Conservation (phyloP, 2,329 filamentous ascomycete genomes). For the Fusarium sp. region DNA sequence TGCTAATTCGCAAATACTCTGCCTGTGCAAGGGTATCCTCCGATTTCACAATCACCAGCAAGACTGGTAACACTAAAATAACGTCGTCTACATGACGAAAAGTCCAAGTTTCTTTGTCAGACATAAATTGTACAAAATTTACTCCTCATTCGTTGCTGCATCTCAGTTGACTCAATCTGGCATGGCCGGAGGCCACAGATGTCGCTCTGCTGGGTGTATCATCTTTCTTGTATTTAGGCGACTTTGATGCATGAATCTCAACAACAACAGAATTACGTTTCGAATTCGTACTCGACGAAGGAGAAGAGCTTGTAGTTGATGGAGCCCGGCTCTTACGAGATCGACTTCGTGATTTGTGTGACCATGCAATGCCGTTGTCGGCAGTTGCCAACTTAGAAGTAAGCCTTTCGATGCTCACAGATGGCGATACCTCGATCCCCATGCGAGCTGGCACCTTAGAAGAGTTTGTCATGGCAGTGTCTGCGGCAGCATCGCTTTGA, state of each 20-base stretch:
- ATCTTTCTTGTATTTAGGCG: background rate
- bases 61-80: background rate
- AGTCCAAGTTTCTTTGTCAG: background rate
- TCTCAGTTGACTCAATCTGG: constrained; percentile 30
- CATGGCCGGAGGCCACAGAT: background rate
- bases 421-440: constrained; percentile 24
- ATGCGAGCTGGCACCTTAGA: background rate
- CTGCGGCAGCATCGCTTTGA: background rate
- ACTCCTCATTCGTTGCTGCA: constrained; percentile 14
- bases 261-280: constrained; percentile 23
- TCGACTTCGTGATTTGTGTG: constrained; percentile 14
- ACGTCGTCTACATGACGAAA: background rate
- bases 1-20: background rate
- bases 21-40: background rate
- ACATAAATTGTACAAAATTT: background rate
- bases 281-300: background rate
- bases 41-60: background rate
- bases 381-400: constrained; percentile 14
- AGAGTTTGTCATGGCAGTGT: background rate
- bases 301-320: constrained; percentile 3
- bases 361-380: background rate
- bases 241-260: constrained; percentile 28
- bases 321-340: constrained; percentile 4
- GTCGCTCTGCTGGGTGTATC: constrained; percentile 5
- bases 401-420: constrained; percentile 13